Base-by-base conservation (phyloP, 1,284 basidiomycete species). In the Apiotrichum siamense region DNA sequence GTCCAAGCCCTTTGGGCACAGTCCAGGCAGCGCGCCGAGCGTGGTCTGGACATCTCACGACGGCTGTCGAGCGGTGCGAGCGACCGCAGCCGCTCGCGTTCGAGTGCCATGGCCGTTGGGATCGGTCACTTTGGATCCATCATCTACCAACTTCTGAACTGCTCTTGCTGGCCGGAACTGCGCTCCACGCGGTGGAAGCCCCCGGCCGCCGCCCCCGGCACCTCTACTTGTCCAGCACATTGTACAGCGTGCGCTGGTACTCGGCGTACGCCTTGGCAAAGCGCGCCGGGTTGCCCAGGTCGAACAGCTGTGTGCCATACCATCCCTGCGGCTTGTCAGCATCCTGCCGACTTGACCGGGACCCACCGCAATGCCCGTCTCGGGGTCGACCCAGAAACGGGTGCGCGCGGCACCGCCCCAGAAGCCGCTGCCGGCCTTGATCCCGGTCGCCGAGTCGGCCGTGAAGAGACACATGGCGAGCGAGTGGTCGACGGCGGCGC, bases 381-480 rank as follows among this genome's bases (percentile, higher is more conserved):
- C 49, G 2, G 64, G 64, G 47, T 64, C 64, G 20, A 66, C 25
- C 63, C 63, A 65, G 50, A 57, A 64, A 35, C 56, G 43, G 4
- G 65, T 65, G 39, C 59, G 58, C 6, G 62, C 61, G n/a, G 59
- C 60, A 11, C 60, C 60, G 32, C 43, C 39, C 64, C 64, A 66
- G 26, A 32, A 46, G 18, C 57, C 65, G 35, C 53, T 59, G 17
- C 56, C 58, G 35, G 37, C 47, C 43, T 54, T 47, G 10, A 45
- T 36, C 1, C 59, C 59, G 7, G 21, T 20, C 7, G 6, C 36
- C 9, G 37, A 40, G 44, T 50, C 49, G 17, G 29, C 31, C 9
- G 13, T 12, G 7, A n/a, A 25, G 27, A 50, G 35, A 6, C 36
- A 31, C 21, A 50, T 21, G 11, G 37, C 49, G 24, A 50, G 36